Evolutionary conservation across 306 rosid genomes (phyloP).

Genomic region (Prosopis cineraria): DNA sequence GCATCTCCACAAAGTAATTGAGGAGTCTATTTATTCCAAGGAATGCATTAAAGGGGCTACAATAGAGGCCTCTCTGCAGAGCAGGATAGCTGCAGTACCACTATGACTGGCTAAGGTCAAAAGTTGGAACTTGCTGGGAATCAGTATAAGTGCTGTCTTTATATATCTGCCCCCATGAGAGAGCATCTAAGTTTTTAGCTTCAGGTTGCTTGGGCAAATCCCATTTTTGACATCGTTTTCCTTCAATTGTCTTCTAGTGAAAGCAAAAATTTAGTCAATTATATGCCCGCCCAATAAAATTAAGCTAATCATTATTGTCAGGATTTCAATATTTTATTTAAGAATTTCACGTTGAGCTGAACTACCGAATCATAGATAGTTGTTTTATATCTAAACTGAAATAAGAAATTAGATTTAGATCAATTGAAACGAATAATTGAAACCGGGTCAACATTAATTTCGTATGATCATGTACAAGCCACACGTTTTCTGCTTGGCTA

Average conservation of each 20-base stretch:
- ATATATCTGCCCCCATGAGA: neutral
- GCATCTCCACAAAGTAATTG: neutral
- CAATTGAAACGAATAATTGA: neutral
- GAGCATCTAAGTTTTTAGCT: neutral
- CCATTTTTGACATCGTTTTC: neutral
- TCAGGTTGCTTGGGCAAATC: neutral
- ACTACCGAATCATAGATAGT: neutral
- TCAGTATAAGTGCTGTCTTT: constrained; percentile 15
- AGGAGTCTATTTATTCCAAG: neutral
- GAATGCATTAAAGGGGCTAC: constrained; percentile 30
- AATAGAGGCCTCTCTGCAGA: neutral
- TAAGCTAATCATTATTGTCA: neutral
- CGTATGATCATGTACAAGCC: neutral
- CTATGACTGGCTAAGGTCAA: constrained; percentile 33
- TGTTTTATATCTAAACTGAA: neutral
- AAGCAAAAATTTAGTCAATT: neutral
- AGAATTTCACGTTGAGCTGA: neutral
- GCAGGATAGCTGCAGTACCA: constrained; percentile 9
- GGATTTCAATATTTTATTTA: neutral
- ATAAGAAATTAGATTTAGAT: neutral
- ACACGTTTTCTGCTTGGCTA: neutral
- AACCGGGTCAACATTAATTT: neutral
- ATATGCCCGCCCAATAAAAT: neutral
- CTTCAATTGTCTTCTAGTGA: neutral
- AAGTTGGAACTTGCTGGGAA: constrained; percentile 32